Evolutionary conservation across 306 rosid species (phyloP).

Genomic region (Castanospermum australe): DNA sequence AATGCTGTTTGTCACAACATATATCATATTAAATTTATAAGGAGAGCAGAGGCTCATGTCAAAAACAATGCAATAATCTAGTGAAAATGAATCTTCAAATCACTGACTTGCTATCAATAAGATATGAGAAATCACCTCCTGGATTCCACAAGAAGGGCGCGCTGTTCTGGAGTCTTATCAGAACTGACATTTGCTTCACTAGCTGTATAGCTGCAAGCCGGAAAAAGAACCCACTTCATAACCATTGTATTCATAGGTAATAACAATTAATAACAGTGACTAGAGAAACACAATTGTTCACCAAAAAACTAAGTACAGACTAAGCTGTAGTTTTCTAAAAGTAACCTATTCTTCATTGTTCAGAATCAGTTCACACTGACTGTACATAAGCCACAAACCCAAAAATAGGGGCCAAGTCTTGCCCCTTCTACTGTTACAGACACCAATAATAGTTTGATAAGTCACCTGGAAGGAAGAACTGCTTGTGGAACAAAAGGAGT

Average conservation of each 20-base stretch:
- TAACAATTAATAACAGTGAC: neutral
- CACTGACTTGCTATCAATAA: neutral
- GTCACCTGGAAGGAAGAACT: conserved; percentile 72
- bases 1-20: neutral
- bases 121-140: conserved; percentile 60
- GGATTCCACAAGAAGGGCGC: conserved; percentile 80
- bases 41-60: neutral
- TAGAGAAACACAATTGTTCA: conserved; percentile 27
- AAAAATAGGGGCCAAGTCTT: neutral
- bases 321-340: neutral
- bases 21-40: neutral
- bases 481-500: conserved; percentile 80
- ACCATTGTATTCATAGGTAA: neutral
- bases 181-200: conserved; percentile 46
- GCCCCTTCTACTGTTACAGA: conserved; percentile 6
- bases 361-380: conserved; percentile 4
- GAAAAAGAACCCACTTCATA: neutral
- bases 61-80: conserved; percentile 11
- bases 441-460: conserved; percentile 12
- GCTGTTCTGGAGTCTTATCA: conserved; percentile 55
- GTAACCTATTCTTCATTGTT: neutral
- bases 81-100: neutral
- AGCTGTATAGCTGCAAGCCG: conserved; percentile 49
- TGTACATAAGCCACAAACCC: neutral
- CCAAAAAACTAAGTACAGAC: conserved; percentile 2